A percentile compares a stretch with the other conserved stretches of the same genome.
These are phyloP conservation scores for Hemileccinum rubropunctum DNA, from an alignment of 768 basidiomycete species.

Conservation along the genomic window DNA sequence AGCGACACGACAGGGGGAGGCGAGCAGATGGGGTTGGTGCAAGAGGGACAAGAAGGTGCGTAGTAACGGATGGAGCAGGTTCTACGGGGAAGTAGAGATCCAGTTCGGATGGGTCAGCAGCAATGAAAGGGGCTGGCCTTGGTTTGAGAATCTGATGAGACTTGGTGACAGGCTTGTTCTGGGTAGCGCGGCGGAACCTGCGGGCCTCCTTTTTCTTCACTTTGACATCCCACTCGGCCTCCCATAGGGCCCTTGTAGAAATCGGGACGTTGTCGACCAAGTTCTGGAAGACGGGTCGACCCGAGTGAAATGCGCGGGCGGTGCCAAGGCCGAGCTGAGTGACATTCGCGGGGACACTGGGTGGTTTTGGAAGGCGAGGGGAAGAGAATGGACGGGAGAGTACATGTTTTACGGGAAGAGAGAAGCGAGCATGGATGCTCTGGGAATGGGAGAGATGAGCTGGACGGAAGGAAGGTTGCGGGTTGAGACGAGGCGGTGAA, in stretches of 20 bases:
- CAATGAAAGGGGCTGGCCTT: constrained; percentile 10
- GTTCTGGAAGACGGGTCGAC: constrained; percentile 75
- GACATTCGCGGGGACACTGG: constrained; percentile 45
- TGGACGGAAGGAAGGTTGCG: constrained; percentile 9
- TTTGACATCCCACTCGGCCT: constrained; percentile 68
- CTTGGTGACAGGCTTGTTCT: constrained; percentile 18
- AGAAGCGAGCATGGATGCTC: constrained; percentile 54
- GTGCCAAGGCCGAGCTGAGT: constrained; percentile 73
- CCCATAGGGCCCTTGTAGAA: constrained; percentile 68
- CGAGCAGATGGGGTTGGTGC: constrained; percentile 70
- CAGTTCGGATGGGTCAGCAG: constrained; percentile 37
- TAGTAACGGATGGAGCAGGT: constrained; percentile 45
- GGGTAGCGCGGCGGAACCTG: constrained; percentile 21
- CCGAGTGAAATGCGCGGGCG: constrained; percentile 72
- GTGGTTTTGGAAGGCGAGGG: constrained; percentile 59
- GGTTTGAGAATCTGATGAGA: constrained; percentile 32
- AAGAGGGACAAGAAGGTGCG: constrained; percentile 71
- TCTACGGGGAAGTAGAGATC: constrained; percentile 60
- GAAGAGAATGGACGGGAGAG: constrained; percentile 45
- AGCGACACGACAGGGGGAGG: constrained; percentile 48
- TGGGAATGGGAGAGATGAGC: constrained; percentile 23
- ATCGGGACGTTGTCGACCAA: constrained; percentile 78
- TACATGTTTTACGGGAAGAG: constrained; percentile 51
- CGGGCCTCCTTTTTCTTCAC: constrained; percentile 41
- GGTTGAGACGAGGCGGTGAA: constrained; percentile 25